Base-by-base conservation (phyloP, 1,139 yeast genomes). In the Hanseniaspora gamundiae region DNA sequence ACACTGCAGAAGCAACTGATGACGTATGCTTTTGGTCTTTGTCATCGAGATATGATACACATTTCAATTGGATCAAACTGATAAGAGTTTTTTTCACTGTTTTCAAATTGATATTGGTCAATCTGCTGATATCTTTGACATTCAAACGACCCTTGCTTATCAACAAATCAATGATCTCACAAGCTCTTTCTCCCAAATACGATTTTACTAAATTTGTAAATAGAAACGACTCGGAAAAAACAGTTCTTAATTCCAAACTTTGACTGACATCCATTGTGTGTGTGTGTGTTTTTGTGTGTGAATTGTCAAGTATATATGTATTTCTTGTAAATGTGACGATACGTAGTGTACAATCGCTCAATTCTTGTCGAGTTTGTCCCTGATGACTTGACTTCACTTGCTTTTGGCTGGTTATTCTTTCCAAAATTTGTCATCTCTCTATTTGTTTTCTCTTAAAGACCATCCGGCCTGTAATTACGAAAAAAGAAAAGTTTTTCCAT, bases 101-200 rank as follows among this genome's bases (percentile, higher is more conserved):
- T 41, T 68, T 64, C 1, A 64, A 42, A 1, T 74, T 68, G 38
- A 78, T 56, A 19, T 61, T 58, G 4, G 77, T 61, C 42, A 67
- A 63, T 14, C 53, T 54, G 42, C 66, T 55, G 17, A 81, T 52
- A 38, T 78, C 83, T 43, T 58, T 61, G 2, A 75, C 65, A 2
- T 72, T 69, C 38, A 77, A 60, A 50, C 83, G 65, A 6, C 86
- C 85, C 52, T 77, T 71, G 29, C 81, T 71, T 47, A 78, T 66
- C 51, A 82, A 64, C 2, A 71, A 58, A 1, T 80, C 69, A 16
- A 76, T 66, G 7, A 81, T 66, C 5, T 65, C 57, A 2, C 82
- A 70, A 1, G 86, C 83, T 42, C 74, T 71, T 52, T 76, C 81
- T 3, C 93, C 93, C 19, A 82, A 58, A 52, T 73, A 76, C 1